Evolutionary conservation across 768 basidiomycete genomes (phyloP).

Genomic region (Tricholoma flavovirens): DNA sequence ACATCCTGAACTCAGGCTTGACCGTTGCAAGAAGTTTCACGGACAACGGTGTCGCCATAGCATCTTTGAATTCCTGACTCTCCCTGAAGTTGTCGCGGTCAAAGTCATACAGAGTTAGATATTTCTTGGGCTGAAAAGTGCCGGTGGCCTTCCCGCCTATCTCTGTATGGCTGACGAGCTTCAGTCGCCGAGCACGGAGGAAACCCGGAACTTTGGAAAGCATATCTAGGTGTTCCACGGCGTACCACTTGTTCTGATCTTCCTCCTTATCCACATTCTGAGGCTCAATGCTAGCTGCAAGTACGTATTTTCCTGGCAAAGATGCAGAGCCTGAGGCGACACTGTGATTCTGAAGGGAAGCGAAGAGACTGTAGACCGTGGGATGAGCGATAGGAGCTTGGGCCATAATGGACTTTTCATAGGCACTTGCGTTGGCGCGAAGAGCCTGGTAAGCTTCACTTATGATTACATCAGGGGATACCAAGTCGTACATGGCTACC

Average conservation of each 20-base stretch:
- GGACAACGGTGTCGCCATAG: constrained; percentile 7
- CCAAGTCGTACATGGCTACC: constrained; percentile 26
- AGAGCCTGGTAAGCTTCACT: constrained; percentile 21
- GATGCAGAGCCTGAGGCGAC: background rate
- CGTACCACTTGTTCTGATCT: constrained; percentile 27
- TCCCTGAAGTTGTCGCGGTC: constrained; percentile 4
- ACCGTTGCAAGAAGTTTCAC: too few species aligned
- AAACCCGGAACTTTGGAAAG: constrained; percentile 27
- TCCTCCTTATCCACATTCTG: constrained; percentile 14
- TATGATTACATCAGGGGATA: constrained; percentile 16
- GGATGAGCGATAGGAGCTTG: constrained; percentile 19
- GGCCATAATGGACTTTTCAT: constrained; percentile 21
- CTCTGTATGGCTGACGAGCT: constrained; percentile 12
- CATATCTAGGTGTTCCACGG: constrained; percentile 22
- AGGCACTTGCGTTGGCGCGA: constrained; percentile 16
- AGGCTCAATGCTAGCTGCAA: constrained; percentile 13
- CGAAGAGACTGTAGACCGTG: constrained; percentile 19
- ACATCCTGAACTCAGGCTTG: too few species aligned
- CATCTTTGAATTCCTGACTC: constrained; percentile 6
- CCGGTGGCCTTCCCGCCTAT: constrained; percentile 7
- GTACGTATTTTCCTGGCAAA: constrained; percentile 13
- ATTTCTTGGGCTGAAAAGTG: background rate
- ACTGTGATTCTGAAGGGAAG: constrained; percentile 11
- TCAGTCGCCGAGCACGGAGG: constrained; percentile 23
- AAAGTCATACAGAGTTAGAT: constrained; percentile 14